Base-by-base conservation (phyloP, 345 rosid species). In the Sapria himalayana region DNA sequence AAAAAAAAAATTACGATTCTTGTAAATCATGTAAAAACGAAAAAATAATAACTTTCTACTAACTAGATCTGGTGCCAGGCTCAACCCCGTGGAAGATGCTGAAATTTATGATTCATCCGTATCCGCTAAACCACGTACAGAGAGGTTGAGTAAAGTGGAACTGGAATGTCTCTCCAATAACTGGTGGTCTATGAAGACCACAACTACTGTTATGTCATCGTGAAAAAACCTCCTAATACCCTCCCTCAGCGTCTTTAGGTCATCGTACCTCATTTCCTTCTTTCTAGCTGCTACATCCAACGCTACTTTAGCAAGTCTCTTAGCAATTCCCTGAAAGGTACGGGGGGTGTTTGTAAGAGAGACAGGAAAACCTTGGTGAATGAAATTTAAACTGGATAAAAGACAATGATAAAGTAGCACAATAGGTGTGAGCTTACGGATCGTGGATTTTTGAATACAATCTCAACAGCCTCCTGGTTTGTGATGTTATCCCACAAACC, bases 401-500 rank as follows among this genome's bases (percentile, higher is more conserved):
- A 29, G 9, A 13, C 19, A 35, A 32, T n/a, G 14, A 29, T 27
- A 0, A 1, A 17, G 41, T 17, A 9, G 35, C 29, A 10, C 23
- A 3, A 1, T 5, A 24, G 23, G 17, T 31, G 3, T 14, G 35
- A 12, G 55, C 92, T 7, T 82, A 82, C 98, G 15, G 70, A 42
- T 55, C 79, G 77, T 8, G 85, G 93, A 38, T 54, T 59, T 8
- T 59, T 74, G 50, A 62, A 43, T 11, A 82, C 93, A 9, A 76
- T 76, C 50, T 89, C 85, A 15, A 55, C 91, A 14, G 93, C 93
- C 64, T 76, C 73, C 66, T 89, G 80, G 63, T 89, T 89, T 9
- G 71, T 54, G 54, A 89, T 45, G 31, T 72, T 76, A 33, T 78
- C 98, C 94, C 94, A 89, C 4, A 89, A 77, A 13, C 98, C 98